Conservation (phyloP, 495 filamentous ascomycete genomes). For the Aspergillus avenaceus region DNA sequence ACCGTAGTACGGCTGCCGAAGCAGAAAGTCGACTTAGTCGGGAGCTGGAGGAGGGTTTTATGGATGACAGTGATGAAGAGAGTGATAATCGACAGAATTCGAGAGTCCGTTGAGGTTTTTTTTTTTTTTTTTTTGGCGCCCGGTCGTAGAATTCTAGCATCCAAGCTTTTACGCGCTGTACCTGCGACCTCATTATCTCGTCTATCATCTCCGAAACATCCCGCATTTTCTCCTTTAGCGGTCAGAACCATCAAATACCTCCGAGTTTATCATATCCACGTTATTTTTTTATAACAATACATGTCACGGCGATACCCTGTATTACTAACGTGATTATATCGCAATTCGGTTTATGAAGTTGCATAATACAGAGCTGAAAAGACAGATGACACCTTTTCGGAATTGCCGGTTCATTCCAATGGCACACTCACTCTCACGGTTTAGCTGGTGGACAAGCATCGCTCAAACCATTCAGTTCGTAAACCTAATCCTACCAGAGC, state of each 20-base stretch:
- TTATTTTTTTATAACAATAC: too few relatives aligned
- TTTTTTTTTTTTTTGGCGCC: too few relatives aligned
- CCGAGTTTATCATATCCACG: too few relatives aligned
- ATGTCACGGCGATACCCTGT: too few relatives aligned
- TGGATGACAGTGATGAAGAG: constrained; percentile 76
- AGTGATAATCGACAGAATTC: constrained; percentile 14
- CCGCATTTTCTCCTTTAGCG: not conserved
- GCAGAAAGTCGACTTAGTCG: constrained; percentile 63
- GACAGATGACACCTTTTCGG: not conserved
- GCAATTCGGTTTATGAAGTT: too few relatives aligned
- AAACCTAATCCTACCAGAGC: not conserved
- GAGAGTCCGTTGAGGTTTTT: not conserved
- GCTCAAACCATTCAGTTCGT: too few relatives aligned
- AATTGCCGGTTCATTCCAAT: not conserved
- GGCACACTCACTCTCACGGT: too few relatives aligned
- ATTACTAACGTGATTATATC: too few relatives aligned
- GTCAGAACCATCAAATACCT: too few relatives aligned
- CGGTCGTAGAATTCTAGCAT: not conserved
- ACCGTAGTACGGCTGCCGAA: constrained; percentile 36
- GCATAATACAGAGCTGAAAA: too few relatives aligned
- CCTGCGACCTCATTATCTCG: not conserved
- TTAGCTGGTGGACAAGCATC: too few relatives aligned
- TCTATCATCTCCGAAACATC: not conserved
- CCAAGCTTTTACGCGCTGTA: not conserved
- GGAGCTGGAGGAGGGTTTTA: constrained; percentile 80